phyloP scores from a whole-genome alignment of 1,284 basidiomycete species.

The Singerocomus inundabilis region DNA sequence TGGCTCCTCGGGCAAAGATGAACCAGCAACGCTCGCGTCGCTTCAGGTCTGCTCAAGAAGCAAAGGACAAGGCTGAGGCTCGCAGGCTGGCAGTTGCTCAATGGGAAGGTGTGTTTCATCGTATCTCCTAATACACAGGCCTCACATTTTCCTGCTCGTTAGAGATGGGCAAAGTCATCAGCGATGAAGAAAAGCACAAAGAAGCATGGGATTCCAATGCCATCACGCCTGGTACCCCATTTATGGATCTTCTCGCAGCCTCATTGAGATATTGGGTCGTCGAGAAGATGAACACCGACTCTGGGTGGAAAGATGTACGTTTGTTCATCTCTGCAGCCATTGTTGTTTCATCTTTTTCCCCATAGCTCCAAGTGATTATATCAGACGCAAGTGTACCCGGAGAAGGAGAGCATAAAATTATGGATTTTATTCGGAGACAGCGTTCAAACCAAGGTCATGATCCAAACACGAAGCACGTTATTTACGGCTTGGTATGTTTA shows the following conservation, averaged over 20 bases:
- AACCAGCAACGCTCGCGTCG: constrained; percentile 97
- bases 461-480: constrained; percentile 95
- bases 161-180: constrained; percentile 90
- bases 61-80: constrained; percentile 90
- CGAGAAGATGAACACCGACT: constrained; percentile 91
- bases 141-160: constrained; percentile 1
- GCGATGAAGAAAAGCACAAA: constrained; percentile 83
- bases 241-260: constrained; percentile 91
- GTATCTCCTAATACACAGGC: neutral
- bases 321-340: neutral
- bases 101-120: constrained; percentile 68
- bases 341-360: constrained; percentile 4
- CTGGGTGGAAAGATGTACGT: constrained; percentile 90
- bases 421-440: constrained; percentile 96
- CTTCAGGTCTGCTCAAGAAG: constrained; percentile 94
- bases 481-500: constrained; percentile 85
- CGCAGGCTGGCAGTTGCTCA: constrained; percentile 76
- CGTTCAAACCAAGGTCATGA: constrained; percentile 86
- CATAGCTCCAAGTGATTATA: constrained; percentile 89
- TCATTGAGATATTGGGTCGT: constrained; percentile 97
- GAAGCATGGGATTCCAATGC: constrained; percentile 97
- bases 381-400: constrained; percentile 97
- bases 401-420: constrained; percentile 99
- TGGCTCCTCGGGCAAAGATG: constrained; percentile 99
- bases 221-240: constrained; percentile 98